These are phyloP conservation scores for Pestalotiopsis sp. DNA, from an alignment of 2,329 filamentous ascomycete species.

Conservation along the genomic window DNA sequence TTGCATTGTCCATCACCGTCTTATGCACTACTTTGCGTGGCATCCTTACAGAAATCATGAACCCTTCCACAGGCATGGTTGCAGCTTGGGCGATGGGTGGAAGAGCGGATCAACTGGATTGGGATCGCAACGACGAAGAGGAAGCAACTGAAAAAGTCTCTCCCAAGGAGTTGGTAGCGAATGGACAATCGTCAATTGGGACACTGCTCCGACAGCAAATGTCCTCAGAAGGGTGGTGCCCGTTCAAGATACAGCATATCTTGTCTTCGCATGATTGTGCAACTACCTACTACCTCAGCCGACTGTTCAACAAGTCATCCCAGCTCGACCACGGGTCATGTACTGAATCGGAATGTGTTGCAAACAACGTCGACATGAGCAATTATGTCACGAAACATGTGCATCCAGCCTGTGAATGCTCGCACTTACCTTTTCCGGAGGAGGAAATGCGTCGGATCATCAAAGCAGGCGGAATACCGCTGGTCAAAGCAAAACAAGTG, in stretches of 20 bases:
- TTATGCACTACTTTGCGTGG: neutral
- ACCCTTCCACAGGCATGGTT: neutral
- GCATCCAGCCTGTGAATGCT: neutral
- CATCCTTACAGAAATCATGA: neutral
- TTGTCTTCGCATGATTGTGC: neutral
- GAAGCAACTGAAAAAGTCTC: neutral
- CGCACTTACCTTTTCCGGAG: neutral
- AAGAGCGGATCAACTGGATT: neutral
- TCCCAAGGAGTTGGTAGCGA: neutral
- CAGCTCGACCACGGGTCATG: neutral
- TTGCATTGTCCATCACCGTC: neutral
- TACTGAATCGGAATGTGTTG: neutral
- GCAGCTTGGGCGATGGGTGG: neutral
- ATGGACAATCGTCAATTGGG: neutral
- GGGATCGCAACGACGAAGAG: neutral
- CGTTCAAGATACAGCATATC: neutral
- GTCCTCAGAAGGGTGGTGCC: neutral
- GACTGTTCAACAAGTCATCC: neutral
- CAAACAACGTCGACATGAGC: neutral
- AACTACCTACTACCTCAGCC: neutral
- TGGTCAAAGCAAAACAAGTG: neutral
- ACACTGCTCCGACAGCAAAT: neutral
- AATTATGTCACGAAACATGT: neutral
- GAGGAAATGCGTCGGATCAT: neutral
- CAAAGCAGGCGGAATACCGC: neutral